Percentiles rank a stretch among this genome's conserved stretches.
Evolutionary conservation across 495 filamentous ascomycete species (phyloP).

Genomic region (Trichocladium antarcticum): DNA sequence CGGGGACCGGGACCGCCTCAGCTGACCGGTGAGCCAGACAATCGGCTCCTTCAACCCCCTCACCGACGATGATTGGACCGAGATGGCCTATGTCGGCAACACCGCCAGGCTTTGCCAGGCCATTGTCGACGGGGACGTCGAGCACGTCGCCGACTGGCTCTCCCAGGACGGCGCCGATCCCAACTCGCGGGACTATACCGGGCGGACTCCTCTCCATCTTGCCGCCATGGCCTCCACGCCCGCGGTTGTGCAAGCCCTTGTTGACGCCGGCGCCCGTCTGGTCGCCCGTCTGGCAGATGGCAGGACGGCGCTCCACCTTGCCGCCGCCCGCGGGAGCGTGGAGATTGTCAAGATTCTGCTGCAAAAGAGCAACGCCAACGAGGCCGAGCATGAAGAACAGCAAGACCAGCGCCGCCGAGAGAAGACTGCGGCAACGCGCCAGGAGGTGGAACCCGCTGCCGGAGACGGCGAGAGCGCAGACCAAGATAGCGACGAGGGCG

Average conservation of each 20-base stretch:
- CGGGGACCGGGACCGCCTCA: too few species aligned
- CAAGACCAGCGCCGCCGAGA: conserved; percentile 39
- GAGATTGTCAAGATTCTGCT: conserved; percentile 62
- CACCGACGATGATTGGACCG: conserved; percentile 71
- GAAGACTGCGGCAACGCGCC: conserved; percentile 10
- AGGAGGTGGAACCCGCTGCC: not conserved
- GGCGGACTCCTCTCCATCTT: conserved; percentile 66
- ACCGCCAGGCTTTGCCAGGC: conserved; percentile 61
- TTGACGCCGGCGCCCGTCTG: conserved; percentile 62
- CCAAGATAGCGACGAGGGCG: conserved; percentile 12
- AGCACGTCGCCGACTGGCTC: conserved; percentile 58
- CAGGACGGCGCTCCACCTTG: conserved; percentile 65
- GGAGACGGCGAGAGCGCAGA: not conserved
- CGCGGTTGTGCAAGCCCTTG: conserved; percentile 56
- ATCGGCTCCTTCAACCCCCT: conserved; percentile 66
- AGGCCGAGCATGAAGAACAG: conserved; percentile 51
- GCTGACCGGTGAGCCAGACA: conserved; percentile 20
- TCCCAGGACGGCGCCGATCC: conserved; percentile 47
- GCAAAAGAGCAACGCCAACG: conserved; percentile 57
- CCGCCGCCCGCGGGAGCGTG: conserved; percentile 52
- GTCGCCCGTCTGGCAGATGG: conserved; percentile 65
- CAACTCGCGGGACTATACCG: conserved; percentile 63
- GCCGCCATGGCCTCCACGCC: conserved; percentile 55
- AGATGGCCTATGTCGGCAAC: conserved; percentile 65
- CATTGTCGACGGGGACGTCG: conserved; percentile 58